A percentile compares a stretch with the other conserved stretches of the same genome.
Evolutionary conservation across 331 rosid species (phyloP).

Genomic region (Ulmus americana): DNA sequence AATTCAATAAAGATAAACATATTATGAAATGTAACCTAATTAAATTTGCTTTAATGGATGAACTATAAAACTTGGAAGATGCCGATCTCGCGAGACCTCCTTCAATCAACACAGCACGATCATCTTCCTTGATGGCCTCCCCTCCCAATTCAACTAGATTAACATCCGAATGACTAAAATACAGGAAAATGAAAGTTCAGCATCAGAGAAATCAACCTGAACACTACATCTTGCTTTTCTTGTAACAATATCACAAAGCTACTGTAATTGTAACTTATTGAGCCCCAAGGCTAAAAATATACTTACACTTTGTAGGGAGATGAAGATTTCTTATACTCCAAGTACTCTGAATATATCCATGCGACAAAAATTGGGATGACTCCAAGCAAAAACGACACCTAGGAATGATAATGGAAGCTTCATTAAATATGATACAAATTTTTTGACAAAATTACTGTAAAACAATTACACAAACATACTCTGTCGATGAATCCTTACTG

Average conservation of each 20-base stretch:
- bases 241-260: not conserved
- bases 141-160: constrained; percentile 75
- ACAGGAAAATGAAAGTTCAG: constrained; percentile 9
- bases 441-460: not conserved
- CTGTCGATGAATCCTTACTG: not conserved
- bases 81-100: constrained; percentile 77
- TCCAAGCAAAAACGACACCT: constrained; percentile 83
- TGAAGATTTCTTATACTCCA: constrained; percentile 60
- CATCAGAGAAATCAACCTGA: not conserved
- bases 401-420: constrained; percentile 26
- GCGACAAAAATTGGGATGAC: constrained; percentile 70
- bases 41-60: constrained; percentile 66
- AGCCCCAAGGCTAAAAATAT: constrained; percentile 17
- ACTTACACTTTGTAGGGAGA: constrained; percentile 73
- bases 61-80: constrained; percentile 53
- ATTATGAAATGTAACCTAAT: constrained; percentile 50
- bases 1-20: constrained; percentile 17
- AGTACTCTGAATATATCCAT: constrained; percentile 86
- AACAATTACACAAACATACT: not conserved
- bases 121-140: constrained; percentile 69
- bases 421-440: constrained; percentile 17
- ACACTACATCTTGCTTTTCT: not conserved
- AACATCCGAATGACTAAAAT: constrained; percentile 75
- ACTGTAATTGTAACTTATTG: constrained; percentile 7
- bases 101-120: constrained; percentile 73